Base-by-base conservation (phyloP, 2,329 filamentous ascomycete species). In the Myrmaecium sp. region DNA sequence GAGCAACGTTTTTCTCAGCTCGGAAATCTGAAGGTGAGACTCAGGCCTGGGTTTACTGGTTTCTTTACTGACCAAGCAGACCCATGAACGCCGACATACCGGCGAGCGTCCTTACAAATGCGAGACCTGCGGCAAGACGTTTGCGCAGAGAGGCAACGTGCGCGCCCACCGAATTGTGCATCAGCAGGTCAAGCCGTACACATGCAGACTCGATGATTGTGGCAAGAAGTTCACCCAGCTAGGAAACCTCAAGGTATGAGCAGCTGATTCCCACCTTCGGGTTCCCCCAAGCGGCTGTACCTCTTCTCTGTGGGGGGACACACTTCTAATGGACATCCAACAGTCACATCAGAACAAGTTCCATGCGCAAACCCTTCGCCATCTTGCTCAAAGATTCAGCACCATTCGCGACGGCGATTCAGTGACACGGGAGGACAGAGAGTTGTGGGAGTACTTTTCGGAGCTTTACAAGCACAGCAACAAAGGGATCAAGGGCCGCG, bases 391-490 rank as follows among this genome's bases (percentile, higher is more conserved):
- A 22, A 76, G 74, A 44, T 89, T 93, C 45, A 67, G 73, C 10
- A 61, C 62, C 19, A 58, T 74, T 30, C 53, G 57, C 18, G 65
- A 74, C 28, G 62, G 60, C n/a, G 67, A 75, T 19, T 56, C 61
- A 4, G 69, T 84, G n/a, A 60, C 58, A 7, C 58, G 66, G 0
- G 63, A 73, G 19, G 81, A 94, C 41, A 73, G 69, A 33, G 74
- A 82, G 32, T 60, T 94, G 26, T 82, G 78, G 60, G 69, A 77
- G 38, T 92, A 93, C 55, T 89, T 95, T 46, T 67, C 74, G 4
- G 65, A 65, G 1, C 62, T 93, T n/a, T 94, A 93, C 64, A 93
- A 92, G 60, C 91, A 95, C 55, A 84, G 78, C 55, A 95, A 95
- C 65, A 93, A 93, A 52, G 89, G 89, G 2, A 94, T 95, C 60